phyloP scores from a whole-genome alignment of 179 eudicot genomes.

The Pouteria campechiana region DNA sequence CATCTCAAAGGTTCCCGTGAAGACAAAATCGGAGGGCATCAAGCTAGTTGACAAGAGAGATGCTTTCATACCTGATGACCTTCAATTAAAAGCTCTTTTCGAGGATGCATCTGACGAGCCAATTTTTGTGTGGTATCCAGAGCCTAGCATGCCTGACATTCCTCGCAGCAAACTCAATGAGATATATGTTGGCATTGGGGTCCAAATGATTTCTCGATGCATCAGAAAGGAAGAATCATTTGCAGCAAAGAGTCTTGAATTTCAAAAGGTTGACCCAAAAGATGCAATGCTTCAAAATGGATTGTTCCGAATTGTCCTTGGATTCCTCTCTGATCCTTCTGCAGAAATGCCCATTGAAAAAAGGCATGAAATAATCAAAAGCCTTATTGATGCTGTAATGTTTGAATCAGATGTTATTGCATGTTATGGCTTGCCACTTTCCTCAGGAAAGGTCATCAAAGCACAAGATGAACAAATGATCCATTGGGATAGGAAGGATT shows the following conservation, averaged over 20 bases:
- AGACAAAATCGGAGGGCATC: conserved; percentile 18
- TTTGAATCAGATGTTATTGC: conserved; percentile 21
- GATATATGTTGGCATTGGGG: conserved; percentile 42
- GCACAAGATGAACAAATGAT: conserved; percentile 29
- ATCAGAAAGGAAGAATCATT: conserved; percentile 16
- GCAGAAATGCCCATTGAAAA: conserved; percentile 20
- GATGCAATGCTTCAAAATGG: conserved; percentile 34
- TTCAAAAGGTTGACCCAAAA: conserved; percentile 9
- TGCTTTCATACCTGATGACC: conserved; percentile 55
- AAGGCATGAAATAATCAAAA: conserved; percentile 29
- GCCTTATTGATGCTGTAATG: conserved; percentile 22
- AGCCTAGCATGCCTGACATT: conserved; percentile 15
- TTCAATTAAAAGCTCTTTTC: conserved; percentile 41
- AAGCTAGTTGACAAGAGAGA: conserved; percentile 25
- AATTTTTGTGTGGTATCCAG: conserved; percentile 60
- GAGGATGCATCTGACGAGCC: conserved; percentile 16
- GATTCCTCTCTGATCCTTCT: conserved; percentile 34
- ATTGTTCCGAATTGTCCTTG: conserved; percentile 40
- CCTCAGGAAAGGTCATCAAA: conserved; percentile 30
- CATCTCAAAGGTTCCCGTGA: conserved; percentile 40
- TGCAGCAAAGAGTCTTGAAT: conserved; percentile 2
- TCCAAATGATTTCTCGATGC: conserved; percentile 32
- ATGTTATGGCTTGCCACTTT: conserved; percentile 21
- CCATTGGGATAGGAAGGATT: conserved; percentile 42
- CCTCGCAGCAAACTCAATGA: conserved; percentile 28